Evolutionary conservation across 2,329 filamentous ascomycete species (phyloP), one percentile per base, ranked within the genome.

Genomic region (Hypoxylon sp.): DNA sequence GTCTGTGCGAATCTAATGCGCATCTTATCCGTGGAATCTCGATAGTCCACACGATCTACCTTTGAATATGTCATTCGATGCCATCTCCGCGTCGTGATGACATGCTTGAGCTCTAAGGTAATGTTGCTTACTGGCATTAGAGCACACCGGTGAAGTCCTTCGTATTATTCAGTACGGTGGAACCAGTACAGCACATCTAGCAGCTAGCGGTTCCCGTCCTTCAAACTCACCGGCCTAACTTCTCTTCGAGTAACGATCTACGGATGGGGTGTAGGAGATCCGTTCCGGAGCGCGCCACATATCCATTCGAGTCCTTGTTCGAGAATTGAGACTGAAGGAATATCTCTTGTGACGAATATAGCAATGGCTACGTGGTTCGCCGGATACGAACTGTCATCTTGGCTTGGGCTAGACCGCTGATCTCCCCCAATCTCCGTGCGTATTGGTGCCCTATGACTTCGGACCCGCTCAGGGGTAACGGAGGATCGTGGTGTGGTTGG

Each of bases 51-150:
- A 1, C 1, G 14, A 12, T 36, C 7, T 38, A n/a, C n/a, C 16
- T 22, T 4, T 6, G 26, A 12, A 33, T 18, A 44, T 51, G 36
- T 33, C 45, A 44, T 32, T 12, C 4, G 6, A 9, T 9, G 22
- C 24, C 20, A 18, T 42, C 5, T 28, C 46, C 32, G 56, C 46
- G 56, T 52, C 28, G 46, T 45, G 28, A 36, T 46, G 38, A 45
- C 46, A 52, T 45, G 18, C 3, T 9, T 26, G 3, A 3, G 20
- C 26, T 36, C 7, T 33, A 11, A 40, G 36, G 16, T 28, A 7
- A 26, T 12, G 16, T 18, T n/a, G 4, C 7, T 14, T 6, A 18
- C 3, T 24, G 5, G 22, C 9, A 22, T 46, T 12, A 16, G 18
- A 26, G 22, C 22, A 12, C 46, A 22, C 12, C 18, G 22, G 7